These are phyloP conservation scores for Clathrus columnatus DNA, from an alignment of 768 basidiomycete genomes.

Conservation along the genomic window DNA sequence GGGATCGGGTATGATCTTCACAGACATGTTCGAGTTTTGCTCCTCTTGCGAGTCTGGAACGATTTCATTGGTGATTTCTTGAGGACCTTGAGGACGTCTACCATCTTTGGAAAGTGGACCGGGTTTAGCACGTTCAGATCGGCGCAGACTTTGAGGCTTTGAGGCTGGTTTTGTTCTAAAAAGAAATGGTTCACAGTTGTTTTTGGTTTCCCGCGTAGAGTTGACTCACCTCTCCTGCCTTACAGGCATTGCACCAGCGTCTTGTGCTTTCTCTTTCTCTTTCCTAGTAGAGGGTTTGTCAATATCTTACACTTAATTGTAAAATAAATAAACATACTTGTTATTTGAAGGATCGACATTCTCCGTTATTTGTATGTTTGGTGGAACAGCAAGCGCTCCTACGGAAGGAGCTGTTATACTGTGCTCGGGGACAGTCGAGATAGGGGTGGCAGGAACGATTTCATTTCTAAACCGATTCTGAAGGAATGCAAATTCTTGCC, in stretches of 20 bases:
- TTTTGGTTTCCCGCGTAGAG: not conserved
- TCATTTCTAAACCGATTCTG: not conserved
- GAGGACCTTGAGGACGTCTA: not conserved
- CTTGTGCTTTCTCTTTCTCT: not conserved
- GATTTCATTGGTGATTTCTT: not conserved
- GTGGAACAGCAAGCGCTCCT: not conserved
- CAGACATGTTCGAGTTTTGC: not conserved
- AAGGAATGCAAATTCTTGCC: not conserved
- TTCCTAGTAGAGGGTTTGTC: not conserved
- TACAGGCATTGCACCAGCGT: not conserved
- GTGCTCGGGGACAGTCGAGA: not conserved
- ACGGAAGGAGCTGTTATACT: not conserved
- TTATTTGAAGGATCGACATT: too few relatives aligned
- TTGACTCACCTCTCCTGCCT: not conserved
- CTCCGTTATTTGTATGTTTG: too few relatives aligned
- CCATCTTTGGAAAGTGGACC: not conserved
- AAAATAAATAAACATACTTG: not conserved
- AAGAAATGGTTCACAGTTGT: not conserved
- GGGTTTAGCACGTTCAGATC: not conserved
- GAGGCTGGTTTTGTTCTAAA: not conserved
- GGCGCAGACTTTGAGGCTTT: not conserved
- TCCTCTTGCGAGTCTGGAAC: not conserved
- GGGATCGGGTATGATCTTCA: not conserved
- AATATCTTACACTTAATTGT: not conserved
- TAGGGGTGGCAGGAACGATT: slow-evolving; percentile 6